Conservation (phyloP, 495 filamentous ascomycete genomes). For the Poronia punctata region DNA sequence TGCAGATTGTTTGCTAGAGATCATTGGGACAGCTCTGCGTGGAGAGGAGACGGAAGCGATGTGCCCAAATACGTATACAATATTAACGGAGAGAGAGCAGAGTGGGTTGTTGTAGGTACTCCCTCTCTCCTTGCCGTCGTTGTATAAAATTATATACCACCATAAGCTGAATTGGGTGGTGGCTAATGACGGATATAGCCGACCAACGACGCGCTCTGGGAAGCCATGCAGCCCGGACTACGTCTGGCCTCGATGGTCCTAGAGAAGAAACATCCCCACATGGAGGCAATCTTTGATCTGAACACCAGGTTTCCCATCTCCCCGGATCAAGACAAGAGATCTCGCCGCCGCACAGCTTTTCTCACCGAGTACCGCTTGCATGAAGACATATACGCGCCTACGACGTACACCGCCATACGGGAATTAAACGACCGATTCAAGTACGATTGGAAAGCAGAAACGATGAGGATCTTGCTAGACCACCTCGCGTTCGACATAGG, state of each 20-base stretch:
- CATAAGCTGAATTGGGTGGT: background rate
- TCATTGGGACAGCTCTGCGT: background rate
- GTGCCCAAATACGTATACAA: constrained; percentile 20
- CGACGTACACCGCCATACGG: background rate
- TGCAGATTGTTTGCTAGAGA: constrained; percentile 10
- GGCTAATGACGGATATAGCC: constrained; percentile 3
- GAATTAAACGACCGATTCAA: background rate
- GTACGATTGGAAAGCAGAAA: constrained; percentile 11
- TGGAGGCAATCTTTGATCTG: constrained; percentile 16
- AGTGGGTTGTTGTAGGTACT: constrained; percentile 19
- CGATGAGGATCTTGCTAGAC: background rate
- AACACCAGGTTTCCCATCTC: constrained; percentile 11
- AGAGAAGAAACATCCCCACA: constrained; percentile 7
- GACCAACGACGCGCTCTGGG: constrained; percentile 24
- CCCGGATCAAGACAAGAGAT: background rate
- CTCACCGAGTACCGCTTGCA: constrained; percentile 5
- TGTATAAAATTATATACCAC: background rate
- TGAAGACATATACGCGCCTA: constrained; percentile 1
- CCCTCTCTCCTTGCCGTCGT: background rate
- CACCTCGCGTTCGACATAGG: constrained; percentile 5
- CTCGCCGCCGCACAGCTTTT: background rate
- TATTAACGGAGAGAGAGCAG: constrained; percentile 17
- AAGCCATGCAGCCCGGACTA: constrained; percentile 27
- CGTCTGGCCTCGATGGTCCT: constrained; percentile 21
- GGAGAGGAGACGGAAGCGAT: constrained; percentile 1